Percentiles rank a stretch among this genome's conserved stretches.
These are phyloP conservation scores for Mrakiaceae sp. DNA, from an alignment of 1,284 basidiomycete species.

Conservation along the genomic window DNA sequence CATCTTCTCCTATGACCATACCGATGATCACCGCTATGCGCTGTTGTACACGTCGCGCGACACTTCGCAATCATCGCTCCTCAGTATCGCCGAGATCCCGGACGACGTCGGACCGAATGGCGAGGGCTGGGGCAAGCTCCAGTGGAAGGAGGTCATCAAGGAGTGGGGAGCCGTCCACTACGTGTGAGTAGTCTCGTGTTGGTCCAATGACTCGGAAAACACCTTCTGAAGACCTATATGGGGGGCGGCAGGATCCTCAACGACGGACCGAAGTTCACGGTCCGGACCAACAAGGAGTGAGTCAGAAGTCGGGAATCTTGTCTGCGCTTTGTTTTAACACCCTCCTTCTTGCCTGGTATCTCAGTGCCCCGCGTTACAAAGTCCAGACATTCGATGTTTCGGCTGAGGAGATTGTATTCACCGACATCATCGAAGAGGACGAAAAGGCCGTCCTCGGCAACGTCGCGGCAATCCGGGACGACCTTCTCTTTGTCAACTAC, in stretches of 20 bases:
- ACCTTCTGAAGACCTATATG: neutral
- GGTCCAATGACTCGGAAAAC: neutral
- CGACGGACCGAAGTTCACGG: constrained; percentile 52
- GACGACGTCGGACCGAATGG: neutral
- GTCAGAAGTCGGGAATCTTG: neutral
- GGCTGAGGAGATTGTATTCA: constrained; percentile 52
- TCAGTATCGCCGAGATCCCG: constrained; percentile 3
- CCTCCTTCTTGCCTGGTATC: neutral
- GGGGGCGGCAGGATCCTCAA: constrained; percentile 48
- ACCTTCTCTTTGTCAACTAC: constrained; percentile 55
- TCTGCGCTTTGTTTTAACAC: neutral
- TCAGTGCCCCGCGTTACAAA: constrained; percentile 58
- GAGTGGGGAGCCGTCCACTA: constrained; percentile 7
- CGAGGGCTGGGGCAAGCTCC: neutral
- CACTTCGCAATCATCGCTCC: constrained; percentile 6
- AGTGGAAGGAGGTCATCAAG: constrained; percentile 5
- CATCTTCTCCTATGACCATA: constrained; percentile 50
- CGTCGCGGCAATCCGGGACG: constrained; percentile 44
- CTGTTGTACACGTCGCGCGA: constrained; percentile 31
- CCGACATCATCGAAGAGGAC: constrained; percentile 61
- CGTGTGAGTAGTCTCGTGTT: neutral
- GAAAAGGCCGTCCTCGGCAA: constrained; percentile 42
- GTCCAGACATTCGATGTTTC: constrained; percentile 75
- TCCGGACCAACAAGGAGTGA: constrained; percentile 48
- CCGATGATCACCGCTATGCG: constrained; percentile 52